Percentiles rank a stretch among this genome's conserved stretches.
phyloP scores from a whole-genome alignment of 2,329 filamentous ascomycete species.

The Dendrostoma leiphaemia region DNA sequence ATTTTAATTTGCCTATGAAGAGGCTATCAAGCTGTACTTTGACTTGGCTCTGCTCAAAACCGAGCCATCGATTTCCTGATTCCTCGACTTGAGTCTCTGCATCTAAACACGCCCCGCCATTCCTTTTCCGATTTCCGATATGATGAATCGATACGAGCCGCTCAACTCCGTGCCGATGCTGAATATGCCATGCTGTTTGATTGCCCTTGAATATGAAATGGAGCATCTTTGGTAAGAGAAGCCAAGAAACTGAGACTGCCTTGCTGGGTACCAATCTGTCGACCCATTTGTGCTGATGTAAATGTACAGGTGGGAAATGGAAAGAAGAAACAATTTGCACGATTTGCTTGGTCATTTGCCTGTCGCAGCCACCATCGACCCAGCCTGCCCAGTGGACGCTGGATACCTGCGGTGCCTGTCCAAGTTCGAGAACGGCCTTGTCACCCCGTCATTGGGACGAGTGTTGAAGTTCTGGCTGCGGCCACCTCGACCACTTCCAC shows the following conservation, averaged over 20 bases:
- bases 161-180: constrained; percentile 10
- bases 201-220: neutral
- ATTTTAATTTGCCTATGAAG: neutral
- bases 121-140: neutral
- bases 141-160: neutral
- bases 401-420: neutral
- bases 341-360: neutral
- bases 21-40: neutral
- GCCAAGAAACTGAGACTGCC: neutral
- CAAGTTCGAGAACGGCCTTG: neutral
- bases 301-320: neutral
- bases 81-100: neutral
- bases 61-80: neutral
- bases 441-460: neutral
- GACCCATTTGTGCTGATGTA: constrained; percentile 1
- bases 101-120: neutral
- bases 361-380: neutral
- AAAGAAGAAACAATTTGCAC: neutral
- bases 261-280: too few species aligned
- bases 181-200: constrained; percentile 6
- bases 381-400: too few species aligned
- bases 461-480: neutral
- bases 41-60: neutral
- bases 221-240: neutral
- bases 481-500: neutral